Evolutionary conservation across 139 green algal species (phyloP), one percentile per base, ranked within the genome.

Genomic region (Microglena sp.): DNA sequence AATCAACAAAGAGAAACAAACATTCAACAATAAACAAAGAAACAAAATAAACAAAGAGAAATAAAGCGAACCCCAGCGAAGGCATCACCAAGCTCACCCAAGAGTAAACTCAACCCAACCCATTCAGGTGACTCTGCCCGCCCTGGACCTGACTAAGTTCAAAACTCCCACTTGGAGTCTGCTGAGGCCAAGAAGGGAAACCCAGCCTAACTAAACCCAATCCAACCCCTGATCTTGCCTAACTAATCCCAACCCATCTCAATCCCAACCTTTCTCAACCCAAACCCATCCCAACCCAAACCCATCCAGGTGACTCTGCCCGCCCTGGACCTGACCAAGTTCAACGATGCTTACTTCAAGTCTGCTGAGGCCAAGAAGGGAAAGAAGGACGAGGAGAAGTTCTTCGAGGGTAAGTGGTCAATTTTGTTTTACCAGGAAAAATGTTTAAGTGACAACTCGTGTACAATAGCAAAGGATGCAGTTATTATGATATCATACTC

Each of bases 271-370:
- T 50, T 50, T 24, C 40, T 24, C 18, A 11, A 50, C 40, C 11
- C 40, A 50, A 50, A 50, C 40, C 11, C 40, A 50, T 18, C 40
- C 40, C 40, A 50, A 87, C 54, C n/a, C n/a, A n/a, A 24, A 18
- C 40, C 15, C 40, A 50, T 18, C 18, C 94, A 95, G 87, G 69
- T 85, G 21, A 26, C 45, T 40, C 79, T 86, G 64, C 70, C 79
- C 22, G 76, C 79, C 66, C 77, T 98, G 63, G 87, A 94, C 78
- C 74, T 88, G 32, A 45, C 67, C 67, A 89, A 90, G 80, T 95
- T 94, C 71, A 86, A 84, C 26, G 92, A 99, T 67, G 65, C 69
- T 24, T 95, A 96, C 84, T 99, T 99, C 86, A 90, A 90, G 78
- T 60, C 68, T 22, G 71, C 78, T n/a, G 84, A 94, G 82, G 76